These are phyloP conservation scores for Claviceps citrina DNA, from an alignment of 2,329 filamentous ascomycete species.

Conservation along the genomic window DNA sequence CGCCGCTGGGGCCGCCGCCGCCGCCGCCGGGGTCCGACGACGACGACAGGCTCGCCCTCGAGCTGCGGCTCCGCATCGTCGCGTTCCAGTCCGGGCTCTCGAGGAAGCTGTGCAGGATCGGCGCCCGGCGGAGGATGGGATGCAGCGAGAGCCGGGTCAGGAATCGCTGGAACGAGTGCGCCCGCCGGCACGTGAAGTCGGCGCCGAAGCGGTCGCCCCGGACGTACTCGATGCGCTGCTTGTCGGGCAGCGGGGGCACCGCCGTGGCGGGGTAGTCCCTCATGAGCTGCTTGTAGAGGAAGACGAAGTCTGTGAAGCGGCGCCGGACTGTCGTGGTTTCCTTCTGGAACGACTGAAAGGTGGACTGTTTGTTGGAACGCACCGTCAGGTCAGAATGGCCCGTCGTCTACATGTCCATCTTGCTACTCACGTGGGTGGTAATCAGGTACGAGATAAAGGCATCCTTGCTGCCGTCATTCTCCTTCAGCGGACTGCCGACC, in stretches of 20 bases:
- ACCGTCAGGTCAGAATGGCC: no score
- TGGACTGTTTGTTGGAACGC: constrained; percentile 50
- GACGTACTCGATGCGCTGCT: constrained; percentile 98
- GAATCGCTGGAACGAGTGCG: constrained; percentile 83
- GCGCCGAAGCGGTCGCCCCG: constrained; percentile 86
- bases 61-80: constrained; percentile 68
- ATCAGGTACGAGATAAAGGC: constrained; percentile 93
- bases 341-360: constrained; percentile 85
- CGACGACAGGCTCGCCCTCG: constrained; percentile 41
- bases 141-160: constrained; percentile 74
- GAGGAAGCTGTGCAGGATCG: constrained; percentile 75
- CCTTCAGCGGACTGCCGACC: constrained; percentile 75
- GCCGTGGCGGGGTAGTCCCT: constrained; percentile 84
- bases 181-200: constrained; percentile 80
- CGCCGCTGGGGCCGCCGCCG: constrained; percentile 37
- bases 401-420: background rate
- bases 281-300: constrained; percentile 78
- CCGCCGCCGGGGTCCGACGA: constrained; percentile 26
- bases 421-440: constrained; percentile 58
- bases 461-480: constrained; percentile 93
- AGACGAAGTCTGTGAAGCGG: constrained; percentile 95
- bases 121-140: constrained; percentile 69
- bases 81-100: constrained; percentile 94
- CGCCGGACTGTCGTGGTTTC: constrained; percentile 65
- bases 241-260: constrained; percentile 87